phyloP scores from a whole-genome alignment of 2,329 filamentous ascomycete species.

The Sphaceloma murrayae region DNA sequence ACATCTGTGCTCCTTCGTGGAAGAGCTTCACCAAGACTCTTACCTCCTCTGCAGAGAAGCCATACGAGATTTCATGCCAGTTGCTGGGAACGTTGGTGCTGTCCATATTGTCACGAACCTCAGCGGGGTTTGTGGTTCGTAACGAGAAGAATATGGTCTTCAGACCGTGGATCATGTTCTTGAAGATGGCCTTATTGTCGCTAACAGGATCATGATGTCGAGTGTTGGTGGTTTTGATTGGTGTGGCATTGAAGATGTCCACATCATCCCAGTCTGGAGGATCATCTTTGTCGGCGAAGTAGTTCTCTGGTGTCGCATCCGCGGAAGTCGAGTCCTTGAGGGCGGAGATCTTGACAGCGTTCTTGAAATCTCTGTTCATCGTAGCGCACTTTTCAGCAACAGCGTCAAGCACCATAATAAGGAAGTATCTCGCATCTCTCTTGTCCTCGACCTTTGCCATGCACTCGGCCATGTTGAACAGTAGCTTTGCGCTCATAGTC shows the following conservation, averaged over 20 bases:
- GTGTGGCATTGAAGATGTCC: conserved; percentile 92
- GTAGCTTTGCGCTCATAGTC: conserved; percentile 95
- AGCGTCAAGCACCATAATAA: conserved; percentile 95
- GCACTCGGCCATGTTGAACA: conserved; percentile 96
- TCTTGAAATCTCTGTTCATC: conserved; percentile 94
- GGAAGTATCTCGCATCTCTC: conserved; percentile 83
- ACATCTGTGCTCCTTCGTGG: conserved; percentile 89
- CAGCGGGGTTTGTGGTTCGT: conserved; percentile 69
- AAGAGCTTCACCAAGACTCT: conserved; percentile 95
- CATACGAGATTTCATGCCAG: conserved; percentile 92
- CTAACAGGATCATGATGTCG: conserved; percentile 85
- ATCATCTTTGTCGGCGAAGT: conserved; percentile 69
- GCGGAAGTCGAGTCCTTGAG: conserved; percentile 53
- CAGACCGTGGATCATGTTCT: conserved; percentile 87
- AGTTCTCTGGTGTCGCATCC: conserved; percentile 62
- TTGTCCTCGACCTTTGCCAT: conserved; percentile 93
- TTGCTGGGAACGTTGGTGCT: conserved; percentile 69
- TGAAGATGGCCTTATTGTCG: conserved; percentile 97
- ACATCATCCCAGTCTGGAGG: conserved; percentile 95
- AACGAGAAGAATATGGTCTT: conserved; percentile 97
- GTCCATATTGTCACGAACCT: conserved; percentile 54
- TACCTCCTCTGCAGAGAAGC: conserved; percentile 95
- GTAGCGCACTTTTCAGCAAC: conserved; percentile 97
- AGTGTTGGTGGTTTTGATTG: conserved; percentile 89
- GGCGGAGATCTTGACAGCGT: conserved; percentile 86